phyloP scores from a whole-genome alignment of 768 basidiomycete genomes.

The Psilocybe subaeruginosa region DNA sequence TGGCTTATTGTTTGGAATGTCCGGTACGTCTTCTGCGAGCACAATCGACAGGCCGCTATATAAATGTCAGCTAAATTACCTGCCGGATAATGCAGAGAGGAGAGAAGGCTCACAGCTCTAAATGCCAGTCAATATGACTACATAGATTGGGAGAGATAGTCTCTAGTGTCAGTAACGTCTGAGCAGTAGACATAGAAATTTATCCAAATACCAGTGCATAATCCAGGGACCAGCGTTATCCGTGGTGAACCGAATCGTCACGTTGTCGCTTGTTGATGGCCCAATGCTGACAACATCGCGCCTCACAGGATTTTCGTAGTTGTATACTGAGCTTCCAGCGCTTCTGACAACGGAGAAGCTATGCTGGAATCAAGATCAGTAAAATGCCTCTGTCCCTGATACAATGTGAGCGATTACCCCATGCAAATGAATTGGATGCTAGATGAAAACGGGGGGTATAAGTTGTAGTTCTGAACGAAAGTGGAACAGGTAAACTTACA shows the following conservation, averaged over 20 bases:
- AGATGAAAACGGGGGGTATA: background rate
- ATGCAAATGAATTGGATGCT: slow-evolving; percentile 48
- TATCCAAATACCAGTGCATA: slow-evolving; percentile 28
- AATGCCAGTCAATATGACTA: background rate
- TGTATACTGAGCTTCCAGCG: slow-evolving; percentile 37
- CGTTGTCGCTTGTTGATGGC: slow-evolving; percentile 31
- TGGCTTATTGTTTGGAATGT: background rate
- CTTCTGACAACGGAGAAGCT: slow-evolving; percentile 42
- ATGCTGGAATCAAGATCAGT: slow-evolving; percentile 24
- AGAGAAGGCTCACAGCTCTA: background rate
- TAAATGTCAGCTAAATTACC: background rate
- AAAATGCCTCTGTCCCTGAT: background rate
- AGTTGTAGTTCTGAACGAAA: background rate
- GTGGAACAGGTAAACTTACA: slow-evolving; percentile 23
- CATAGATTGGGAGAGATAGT: background rate
- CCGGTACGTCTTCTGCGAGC: background rate
- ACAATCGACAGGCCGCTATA: background rate
- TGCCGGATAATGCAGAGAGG: background rate
- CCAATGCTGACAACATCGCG: slow-evolving; percentile 41
- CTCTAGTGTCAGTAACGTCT: background rate
- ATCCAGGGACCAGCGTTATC: slow-evolving; percentile 68
- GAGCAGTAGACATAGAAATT: background rate
- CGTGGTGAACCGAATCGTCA: slow-evolving; percentile 59
- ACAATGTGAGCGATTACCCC: slow-evolving; percentile 29
- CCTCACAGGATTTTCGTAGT: slow-evolving; percentile 50